Evolutionary conservation across 257 asterid genomes (phyloP), one percentile per base, ranked within the genome.

Genomic region (Solanum chiquidenum): DNA sequence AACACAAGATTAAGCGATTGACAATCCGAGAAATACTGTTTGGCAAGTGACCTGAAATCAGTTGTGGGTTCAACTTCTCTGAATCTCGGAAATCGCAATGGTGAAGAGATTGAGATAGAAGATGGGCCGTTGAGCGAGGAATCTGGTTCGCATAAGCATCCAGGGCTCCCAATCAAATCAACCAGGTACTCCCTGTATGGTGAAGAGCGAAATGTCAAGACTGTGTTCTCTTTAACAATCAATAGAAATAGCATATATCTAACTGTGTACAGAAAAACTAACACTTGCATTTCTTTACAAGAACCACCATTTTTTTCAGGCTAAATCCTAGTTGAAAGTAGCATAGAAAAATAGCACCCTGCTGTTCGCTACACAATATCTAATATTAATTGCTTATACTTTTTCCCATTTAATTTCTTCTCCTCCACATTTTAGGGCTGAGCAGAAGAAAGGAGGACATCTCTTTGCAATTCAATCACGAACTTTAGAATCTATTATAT

Each of bases 41-140:
- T 94, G 86, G 99, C 99, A 93, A 97, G 90, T 86, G 92, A 92
- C 90, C 95, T 92, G 92, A 93, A 97, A 91, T 94, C 98, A 91
- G 90, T 89, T 89, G 92, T 42, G 72, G 94, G 93, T 90, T 91
- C 95, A 94, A 92, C 95, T 92, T 87, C 93, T 92, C 96, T 94
- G 89, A 93, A 93, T 60, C 95, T 92, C 46, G 99, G 99, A 89
- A 97, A 94, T 88, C 97, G 94, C 93, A 97, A 87, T 73, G 99
- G 99, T 64, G 99, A 97, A 88, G 96, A 94, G 90, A 97, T 95
- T 87, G 98, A 92, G 91, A 97, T 94, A 85, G 98, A 96, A 88
- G 95, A 92, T 87, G 98, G 98, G 87, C 99, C 99, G 62, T 96
- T 97, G 69, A 95, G 93, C 94, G 94, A 89, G 86, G 99, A 97